Percentiles rank a stretch among this genome's conserved stretches.
These are phyloP conservation scores for Haplosporangium sp. DNA, from an alignment of 371 early-diverging fungal species.

Conservation along the genomic window DNA sequence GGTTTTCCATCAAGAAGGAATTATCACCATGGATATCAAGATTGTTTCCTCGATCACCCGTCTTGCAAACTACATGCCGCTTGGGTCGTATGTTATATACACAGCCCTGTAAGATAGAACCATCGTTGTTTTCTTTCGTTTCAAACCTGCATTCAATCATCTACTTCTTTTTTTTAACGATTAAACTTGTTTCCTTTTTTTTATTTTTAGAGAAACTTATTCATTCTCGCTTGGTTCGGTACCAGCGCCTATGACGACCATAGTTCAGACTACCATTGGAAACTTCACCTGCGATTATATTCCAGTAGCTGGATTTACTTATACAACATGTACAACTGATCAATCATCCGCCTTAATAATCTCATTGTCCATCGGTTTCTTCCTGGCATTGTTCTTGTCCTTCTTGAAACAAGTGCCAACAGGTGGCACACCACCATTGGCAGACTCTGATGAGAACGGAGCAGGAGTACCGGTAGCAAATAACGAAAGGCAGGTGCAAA, in stretches of 20 bases:
- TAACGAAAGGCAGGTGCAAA: background rate
- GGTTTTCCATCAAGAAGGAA: background rate
- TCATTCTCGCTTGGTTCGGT: conserved; percentile 45
- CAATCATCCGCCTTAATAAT: conserved; percentile 36
- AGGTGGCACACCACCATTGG: conserved; percentile 33
- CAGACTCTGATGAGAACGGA: conserved; percentile 2
- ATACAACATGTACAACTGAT: conserved; percentile 30
- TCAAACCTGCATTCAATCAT: background rate
- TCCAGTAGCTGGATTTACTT: conserved; percentile 31
- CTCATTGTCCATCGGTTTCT: conserved; percentile 49
- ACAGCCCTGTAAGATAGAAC: conserved; percentile 42
- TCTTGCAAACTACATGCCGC: conserved; percentile 49
- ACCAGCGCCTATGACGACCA: conserved; percentile 34
- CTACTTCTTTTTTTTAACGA: background rate
- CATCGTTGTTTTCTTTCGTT: no score
- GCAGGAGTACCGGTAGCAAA: background rate
- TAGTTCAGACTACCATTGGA: conserved; percentile 22
- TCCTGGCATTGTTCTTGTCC: conserved; percentile 45
- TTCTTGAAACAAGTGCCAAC: conserved; percentile 50
- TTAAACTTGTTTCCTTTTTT: background rate
- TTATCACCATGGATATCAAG: conserved; percentile 32
- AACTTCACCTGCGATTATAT: conserved; percentile 38
- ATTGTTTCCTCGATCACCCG: conserved; percentile 49
- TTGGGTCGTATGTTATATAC: conserved; percentile 55
- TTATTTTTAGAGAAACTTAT: conserved; percentile 39